phyloP scores from a whole-genome alignment of 2,329 filamentous ascomycete genomes.

The Sclerotinia trifoliorum region DNA sequence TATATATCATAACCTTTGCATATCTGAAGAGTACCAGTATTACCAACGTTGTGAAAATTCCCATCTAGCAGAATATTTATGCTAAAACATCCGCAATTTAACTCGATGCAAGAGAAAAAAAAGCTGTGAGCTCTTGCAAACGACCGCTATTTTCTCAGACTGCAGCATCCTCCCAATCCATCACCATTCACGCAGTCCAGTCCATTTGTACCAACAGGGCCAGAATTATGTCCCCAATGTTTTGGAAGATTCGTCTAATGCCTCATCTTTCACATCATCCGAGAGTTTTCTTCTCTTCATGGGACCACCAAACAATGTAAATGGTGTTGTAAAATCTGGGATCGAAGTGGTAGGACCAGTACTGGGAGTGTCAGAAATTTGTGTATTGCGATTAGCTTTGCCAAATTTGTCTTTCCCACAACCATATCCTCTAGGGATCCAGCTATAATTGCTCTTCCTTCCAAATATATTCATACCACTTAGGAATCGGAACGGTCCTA shows the following conservation, averaged over 20 bases:
- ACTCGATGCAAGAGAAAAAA: too few relatives aligned
- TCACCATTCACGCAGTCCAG: not conserved
- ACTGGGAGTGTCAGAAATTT: not conserved
- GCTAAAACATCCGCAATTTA: too few relatives aligned
- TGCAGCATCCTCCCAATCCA: not conserved
- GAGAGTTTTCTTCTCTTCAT: not conserved
- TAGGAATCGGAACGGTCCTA: not conserved
- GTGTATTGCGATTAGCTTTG: not conserved
- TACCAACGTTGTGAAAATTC: too few relatives aligned
- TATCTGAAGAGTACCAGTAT: too few relatives aligned
- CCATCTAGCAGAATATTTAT: too few relatives aligned
- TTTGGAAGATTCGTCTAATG: not conserved
- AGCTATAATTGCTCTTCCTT: not conserved
- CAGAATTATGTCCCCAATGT: too few relatives aligned
- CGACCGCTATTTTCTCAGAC: not conserved
- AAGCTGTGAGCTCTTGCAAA: not conserved
- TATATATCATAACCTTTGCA: too few relatives aligned
- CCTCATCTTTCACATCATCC: not conserved
- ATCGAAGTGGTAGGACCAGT: not conserved
- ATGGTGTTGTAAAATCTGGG: not conserved
- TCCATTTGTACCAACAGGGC: not conserved
- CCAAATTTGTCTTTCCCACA: not conserved
- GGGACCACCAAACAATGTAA: not conserved
- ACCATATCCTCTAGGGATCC: not conserved
- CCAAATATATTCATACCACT: too few relatives aligned